Evolutionary conservation across 1,284 basidiomycete genomes (phyloP).

Genomic region (Malassezia dermatis): DNA sequence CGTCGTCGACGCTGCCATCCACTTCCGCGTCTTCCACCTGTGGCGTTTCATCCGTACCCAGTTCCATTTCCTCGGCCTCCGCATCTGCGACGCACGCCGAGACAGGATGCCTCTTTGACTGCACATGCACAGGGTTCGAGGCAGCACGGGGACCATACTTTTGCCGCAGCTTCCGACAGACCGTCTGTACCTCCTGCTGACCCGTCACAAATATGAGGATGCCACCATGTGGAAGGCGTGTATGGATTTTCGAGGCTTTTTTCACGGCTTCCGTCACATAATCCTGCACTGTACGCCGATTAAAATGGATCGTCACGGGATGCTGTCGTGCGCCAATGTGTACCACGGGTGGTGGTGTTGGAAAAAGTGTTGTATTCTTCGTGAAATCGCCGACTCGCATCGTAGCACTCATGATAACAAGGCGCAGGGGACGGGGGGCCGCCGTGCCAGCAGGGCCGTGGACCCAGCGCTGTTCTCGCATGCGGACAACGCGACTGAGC

Average conservation of each 20-base stretch:
- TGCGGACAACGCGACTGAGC: slow-evolving; percentile 74
- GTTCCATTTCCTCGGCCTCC: slow-evolving; percentile 72
- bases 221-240: slow-evolving; percentile 61
- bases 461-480: slow-evolving; percentile 55
- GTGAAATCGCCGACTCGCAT: slow-evolving; percentile 87
- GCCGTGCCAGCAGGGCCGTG: slow-evolving; percentile 20
- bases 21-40: slow-evolving; percentile 50
- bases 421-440: slow-evolving; percentile 62
- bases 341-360: slow-evolving; percentile 74
- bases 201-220: slow-evolving; percentile 67
- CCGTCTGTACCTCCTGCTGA: slow-evolving; percentile 62
- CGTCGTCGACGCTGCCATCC: slow-evolving; percentile 28
- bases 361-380: slow-evolving; percentile 72
- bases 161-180: slow-evolving; percentile 64
- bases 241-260: slow-evolving; percentile 72
- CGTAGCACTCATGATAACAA: slow-evolving; percentile 98
- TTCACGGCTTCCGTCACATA: slow-evolving; percentile 83
- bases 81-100: slow-evolving; percentile 50
- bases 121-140: neutral
- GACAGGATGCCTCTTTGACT: neutral
- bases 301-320: slow-evolving; percentile 91
- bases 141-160: slow-evolving; percentile 64
- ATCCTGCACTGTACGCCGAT: slow-evolving; percentile 69
- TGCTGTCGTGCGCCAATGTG: slow-evolving; percentile 82
- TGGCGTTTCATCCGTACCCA: slow-evolving; percentile 54